Percentiles rank a stretch among this genome's conserved stretches.
These are phyloP conservation scores for Ophiostoma australiae DNA, from an alignment of 2,329 filamentous ascomycete genomes.

Conservation along the genomic window DNA sequence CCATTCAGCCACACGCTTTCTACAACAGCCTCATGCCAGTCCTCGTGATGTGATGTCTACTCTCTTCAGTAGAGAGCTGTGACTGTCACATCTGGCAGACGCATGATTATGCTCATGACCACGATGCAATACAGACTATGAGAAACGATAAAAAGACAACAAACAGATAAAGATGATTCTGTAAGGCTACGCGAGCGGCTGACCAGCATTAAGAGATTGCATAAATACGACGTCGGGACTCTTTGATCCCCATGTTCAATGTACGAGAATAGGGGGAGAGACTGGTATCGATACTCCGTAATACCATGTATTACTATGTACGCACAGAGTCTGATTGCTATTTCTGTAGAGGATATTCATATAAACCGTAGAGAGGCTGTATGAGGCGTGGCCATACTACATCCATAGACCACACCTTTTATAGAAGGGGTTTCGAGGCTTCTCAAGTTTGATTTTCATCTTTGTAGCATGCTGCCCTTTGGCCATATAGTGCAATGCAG, in stretches of 20 bases:
- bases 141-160: too few species aligned
- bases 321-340: too few species aligned
- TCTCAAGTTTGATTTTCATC: too few species aligned
- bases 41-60: background rate
- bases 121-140: background rate
- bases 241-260: background rate
- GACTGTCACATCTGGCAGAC: background rate
- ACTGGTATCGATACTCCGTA: background rate
- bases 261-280: slow-evolving; percentile 6
- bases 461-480: too few species aligned
- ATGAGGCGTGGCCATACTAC: background rate
- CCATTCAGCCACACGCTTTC: background rate
- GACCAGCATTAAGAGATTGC: slow-evolving; percentile 3
- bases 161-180: background rate
- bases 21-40: slow-evolving; percentile 4
- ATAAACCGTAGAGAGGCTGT: background rate
- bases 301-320: too few species aligned
- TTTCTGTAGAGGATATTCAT: background rate
- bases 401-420: too few species aligned
- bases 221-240: background rate
- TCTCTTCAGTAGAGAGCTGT: background rate
- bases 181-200: slow-evolving; percentile 6
- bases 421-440: too few species aligned
- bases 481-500: too few species aligned
- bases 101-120: too few species aligned